Evolutionary conservation across 1,139 yeast species (phyloP), one percentile per base, ranked within the genome.

Genomic region (Nakaseomyces kungkrabaensis): DNA sequence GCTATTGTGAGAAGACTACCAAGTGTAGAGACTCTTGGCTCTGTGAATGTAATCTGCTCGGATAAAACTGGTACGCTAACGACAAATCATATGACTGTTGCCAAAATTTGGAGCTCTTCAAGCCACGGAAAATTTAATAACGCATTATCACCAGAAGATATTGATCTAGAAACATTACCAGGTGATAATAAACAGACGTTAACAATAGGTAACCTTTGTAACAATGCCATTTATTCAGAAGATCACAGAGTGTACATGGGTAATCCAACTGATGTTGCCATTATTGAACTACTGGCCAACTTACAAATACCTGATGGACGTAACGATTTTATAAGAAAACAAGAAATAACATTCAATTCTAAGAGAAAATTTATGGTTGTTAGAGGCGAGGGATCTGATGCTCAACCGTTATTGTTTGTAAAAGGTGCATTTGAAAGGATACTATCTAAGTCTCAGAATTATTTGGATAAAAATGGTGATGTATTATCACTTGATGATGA

Each of bases 21-120:
- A 5, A 82, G 92, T 59, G 97, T 90, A 34, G 97, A 90, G 69
- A 90, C 97, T 4, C 75, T 90, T 59, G 97, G 97, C 3, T 85
- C 95, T 46, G 97, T 90, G 43, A 88, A 89, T 63, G 97, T 89
- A 40, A 87, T 89, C 58, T 89, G 97, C 66, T 80, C 94, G 22
- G 97, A 89, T 69, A 89, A 89, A 63, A 89, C 97, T 1, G 97
- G 97, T 53, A 90, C 97, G 2, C 74, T 90, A 57, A 90, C 97
- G 27, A 87, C 85, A 68, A 90, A 90, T 67, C 92, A 84, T 63
- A 87, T 90, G 95, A 85, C 96, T 3, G 89, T 87, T n/a, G 84
- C 90, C 34, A 84, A 85, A 58, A 61, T 86, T 17, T 89, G 96
- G 95, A 74, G 95, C 11, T 72, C 80, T 50, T 80, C 77, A 46